Evolutionary conservation across 1,139 yeast genomes (phyloP).

Genomic region (Suhomyces wounanorum): DNA sequence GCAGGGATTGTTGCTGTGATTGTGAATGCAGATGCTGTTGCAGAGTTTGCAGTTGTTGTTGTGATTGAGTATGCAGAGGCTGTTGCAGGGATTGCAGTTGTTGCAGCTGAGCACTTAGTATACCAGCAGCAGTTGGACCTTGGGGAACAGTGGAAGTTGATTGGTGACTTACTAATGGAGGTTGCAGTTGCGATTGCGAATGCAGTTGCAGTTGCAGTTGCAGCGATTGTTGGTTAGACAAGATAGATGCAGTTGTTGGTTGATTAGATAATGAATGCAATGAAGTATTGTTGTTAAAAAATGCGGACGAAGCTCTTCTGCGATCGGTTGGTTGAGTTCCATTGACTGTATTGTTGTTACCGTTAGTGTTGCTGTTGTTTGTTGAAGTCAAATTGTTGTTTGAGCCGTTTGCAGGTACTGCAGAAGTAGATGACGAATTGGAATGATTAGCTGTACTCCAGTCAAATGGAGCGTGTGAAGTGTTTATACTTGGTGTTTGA

Average conservation of each 20-base stretch:
- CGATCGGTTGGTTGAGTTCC: conserved; percentile 19
- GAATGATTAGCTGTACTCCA: conserved; percentile 15
- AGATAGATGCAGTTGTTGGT: conserved; percentile 11
- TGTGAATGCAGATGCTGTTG: background rate
- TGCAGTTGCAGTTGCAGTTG: conserved; percentile 14
- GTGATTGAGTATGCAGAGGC: background rate
- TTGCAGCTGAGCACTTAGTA: conserved; percentile 11
- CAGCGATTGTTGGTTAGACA: conserved; percentile 10
- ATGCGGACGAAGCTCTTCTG: conserved; percentile 40
- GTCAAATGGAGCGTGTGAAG: conserved; percentile 17
- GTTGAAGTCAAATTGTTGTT: conserved; percentile 10
- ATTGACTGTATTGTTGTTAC: conserved; percentile 3
- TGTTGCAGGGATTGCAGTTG: conserved; percentile 18
- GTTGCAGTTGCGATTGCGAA: conserved; percentile 15
- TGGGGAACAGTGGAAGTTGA: conserved; percentile 10
- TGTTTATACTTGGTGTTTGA: conserved; percentile 38
- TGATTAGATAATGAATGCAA: conserved; percentile 14
- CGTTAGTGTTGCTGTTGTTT: conserved; percentile 7
- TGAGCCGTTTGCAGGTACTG: conserved; percentile 10
- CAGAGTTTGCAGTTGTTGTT: background rate
- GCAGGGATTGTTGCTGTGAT: background rate
- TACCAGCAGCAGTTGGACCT: conserved; percentile 22
- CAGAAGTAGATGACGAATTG: conserved; percentile 9
- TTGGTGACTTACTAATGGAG: conserved; percentile 9
- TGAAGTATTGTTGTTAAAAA: conserved; percentile 29